Conservation (phyloP, 2,329 filamentous ascomycete genomes). For the Colletotrichum filicis region DNA sequence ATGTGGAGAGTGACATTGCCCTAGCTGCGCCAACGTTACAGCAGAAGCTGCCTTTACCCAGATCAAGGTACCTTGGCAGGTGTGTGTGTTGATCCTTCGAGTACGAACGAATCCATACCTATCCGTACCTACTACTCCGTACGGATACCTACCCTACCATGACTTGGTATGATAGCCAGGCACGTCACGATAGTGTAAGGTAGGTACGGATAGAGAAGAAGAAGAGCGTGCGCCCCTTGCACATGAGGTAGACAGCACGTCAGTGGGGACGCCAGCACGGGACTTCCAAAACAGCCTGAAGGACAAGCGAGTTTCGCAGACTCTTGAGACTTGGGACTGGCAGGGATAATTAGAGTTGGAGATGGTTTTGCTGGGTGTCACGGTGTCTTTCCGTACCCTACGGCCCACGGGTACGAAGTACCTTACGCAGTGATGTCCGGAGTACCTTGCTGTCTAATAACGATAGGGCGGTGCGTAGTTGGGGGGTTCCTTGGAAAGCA, state of each 20-base stretch:
- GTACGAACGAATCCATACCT: too few relatives aligned
- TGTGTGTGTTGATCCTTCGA: not conserved
- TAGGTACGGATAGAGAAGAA: not conserved
- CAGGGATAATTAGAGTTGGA: conserved; percentile 36
- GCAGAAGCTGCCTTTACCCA: conserved; percentile 13
- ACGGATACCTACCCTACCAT: too few relatives aligned
- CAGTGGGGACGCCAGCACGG: conserved; percentile 28
- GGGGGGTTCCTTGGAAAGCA: not conserved
- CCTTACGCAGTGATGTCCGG: too few relatives aligned
- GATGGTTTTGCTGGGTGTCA: not conserved
- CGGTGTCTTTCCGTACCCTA: not conserved
- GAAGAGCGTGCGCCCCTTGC: conserved; percentile 12
- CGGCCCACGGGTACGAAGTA: too few relatives aligned
- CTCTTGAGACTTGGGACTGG: conserved; percentile 37
- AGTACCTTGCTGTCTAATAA: not conserved
- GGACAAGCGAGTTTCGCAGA: conserved; percentile 53
- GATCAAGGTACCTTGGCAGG: conserved; percentile 5
- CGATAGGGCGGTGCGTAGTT: not conserved
- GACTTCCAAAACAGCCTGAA: conserved; percentile 48
- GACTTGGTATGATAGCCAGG: too few relatives aligned
- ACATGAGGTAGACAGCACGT: conserved; percentile 1
- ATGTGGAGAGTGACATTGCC: conserved; percentile 3
- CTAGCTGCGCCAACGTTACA: conserved; percentile 20
- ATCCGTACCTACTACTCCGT: too few relatives aligned
- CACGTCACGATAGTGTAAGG: too few relatives aligned